A percentile compares a stretch with the other conserved stretches of the same genome.
Evolutionary conservation across 2,329 filamentous ascomycete genomes (phyloP).

Genomic region (Trichoderma guizhouense): DNA sequence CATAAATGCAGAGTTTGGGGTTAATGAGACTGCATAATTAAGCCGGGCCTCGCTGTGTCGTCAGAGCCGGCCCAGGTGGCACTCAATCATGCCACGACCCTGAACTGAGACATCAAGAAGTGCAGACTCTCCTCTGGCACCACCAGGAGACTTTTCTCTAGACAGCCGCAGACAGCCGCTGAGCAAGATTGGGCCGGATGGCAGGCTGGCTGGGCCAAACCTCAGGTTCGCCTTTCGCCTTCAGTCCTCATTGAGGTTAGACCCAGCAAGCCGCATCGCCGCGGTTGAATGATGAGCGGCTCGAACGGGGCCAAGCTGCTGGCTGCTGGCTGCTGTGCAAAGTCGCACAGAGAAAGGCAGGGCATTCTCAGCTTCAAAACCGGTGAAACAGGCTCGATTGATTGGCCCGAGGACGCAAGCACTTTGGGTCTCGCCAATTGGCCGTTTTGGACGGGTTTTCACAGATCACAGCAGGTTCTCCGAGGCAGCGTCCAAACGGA

Average conservation of each 20-base stretch:
- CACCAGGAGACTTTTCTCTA: constrained; percentile 6
- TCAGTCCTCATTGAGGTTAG: constrained; percentile 1
- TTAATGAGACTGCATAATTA: neutral
- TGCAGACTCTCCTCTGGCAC: neutral
- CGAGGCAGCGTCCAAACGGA: constrained; percentile 11
- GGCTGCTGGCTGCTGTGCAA: neutral
- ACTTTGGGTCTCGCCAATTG: neutral
- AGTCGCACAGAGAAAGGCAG: neutral
- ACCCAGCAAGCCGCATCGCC: constrained; percentile 1
- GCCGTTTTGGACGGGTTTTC: constrained; percentile 13
- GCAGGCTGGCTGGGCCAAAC: neutral
- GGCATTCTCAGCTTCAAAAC: constrained; percentile 10
- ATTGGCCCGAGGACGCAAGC: constrained; percentile 8
- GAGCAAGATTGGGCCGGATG: neutral
- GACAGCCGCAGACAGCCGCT: neutral
- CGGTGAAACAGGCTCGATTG: neutral
- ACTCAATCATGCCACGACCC: constrained; percentile 4
- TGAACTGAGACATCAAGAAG: neutral
- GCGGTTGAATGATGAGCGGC: constrained; percentile 2
- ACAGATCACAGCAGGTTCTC: constrained; percentile 8
- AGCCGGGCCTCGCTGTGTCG: neutral
- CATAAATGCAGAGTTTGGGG: neutral
- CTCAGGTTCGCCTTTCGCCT: neutral
- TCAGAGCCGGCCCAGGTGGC: constrained; percentile 11
- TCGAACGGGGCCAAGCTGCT: neutral